phyloP scores from a whole-genome alignment of 2,329 filamentous ascomycete genomes.

The Hirsutella rhossiliensis region DNA sequence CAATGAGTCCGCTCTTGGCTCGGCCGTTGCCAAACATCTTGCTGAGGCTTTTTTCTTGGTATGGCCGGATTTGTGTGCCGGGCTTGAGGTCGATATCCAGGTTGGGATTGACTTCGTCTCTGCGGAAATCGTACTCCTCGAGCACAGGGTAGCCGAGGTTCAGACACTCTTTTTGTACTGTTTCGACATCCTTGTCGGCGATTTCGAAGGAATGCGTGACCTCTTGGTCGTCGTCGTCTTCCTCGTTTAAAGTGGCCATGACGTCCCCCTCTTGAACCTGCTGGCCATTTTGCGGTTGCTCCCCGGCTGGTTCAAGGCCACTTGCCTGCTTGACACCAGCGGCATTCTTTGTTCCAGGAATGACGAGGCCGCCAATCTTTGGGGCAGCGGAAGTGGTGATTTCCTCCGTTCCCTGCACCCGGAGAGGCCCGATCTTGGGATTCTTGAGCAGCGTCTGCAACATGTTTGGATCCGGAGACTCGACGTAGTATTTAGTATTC shows the following conservation, averaged over 20 bases:
- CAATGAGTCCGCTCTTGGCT: slow-evolving; percentile 94
- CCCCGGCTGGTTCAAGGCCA: slow-evolving; percentile 17
- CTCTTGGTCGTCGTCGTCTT: slow-evolving; percentile 79
- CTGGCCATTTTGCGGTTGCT: slow-evolving; percentile 33
- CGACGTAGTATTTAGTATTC: slow-evolving; percentile 87
- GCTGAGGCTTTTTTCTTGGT: slow-evolving; percentile 93
- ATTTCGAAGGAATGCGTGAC: slow-evolving; percentile 93
- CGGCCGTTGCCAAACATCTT: slow-evolving; percentile 99
- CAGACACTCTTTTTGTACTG: slow-evolving; percentile 80
- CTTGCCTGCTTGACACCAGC: slow-evolving; percentile 71
- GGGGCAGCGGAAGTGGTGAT: slow-evolving; percentile 74
- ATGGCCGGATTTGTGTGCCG: slow-evolving; percentile 79
- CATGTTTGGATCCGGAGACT: slow-evolving; percentile 79
- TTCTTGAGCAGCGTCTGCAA: slow-evolving; percentile 81
- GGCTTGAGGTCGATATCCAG: slow-evolving; percentile 89
- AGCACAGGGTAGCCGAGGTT: slow-evolving; percentile 78
- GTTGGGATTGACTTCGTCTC: slow-evolving; percentile 79
- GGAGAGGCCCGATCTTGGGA: slow-evolving; percentile 64
- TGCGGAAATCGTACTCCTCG: slow-evolving; percentile 95
- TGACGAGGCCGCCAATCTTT: slow-evolving; percentile 77
- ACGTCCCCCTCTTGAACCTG: slow-evolving; percentile 53
- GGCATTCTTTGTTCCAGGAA: slow-evolving; percentile 88
- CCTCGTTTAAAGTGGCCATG: slow-evolving; percentile 63
- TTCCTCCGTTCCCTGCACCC: slow-evolving; percentile 59
- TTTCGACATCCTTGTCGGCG: slow-evolving; percentile 66